Evolutionary conservation across 805 yeast species (phyloP), one percentile per base, ranked within the genome.

Genomic region (Starmera caribaea): DNA sequence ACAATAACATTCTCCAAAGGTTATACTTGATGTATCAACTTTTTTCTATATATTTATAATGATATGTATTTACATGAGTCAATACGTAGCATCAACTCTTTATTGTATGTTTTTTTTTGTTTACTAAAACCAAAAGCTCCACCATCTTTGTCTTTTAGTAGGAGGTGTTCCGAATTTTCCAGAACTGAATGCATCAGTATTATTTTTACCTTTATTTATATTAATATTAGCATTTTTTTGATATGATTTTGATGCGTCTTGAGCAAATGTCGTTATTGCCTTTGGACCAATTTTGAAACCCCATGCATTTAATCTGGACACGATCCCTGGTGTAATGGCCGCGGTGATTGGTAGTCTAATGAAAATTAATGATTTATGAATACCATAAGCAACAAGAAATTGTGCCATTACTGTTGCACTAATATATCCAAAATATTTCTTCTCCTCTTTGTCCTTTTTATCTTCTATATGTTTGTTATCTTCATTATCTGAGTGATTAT

Each of bases 311-410:
- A 90, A 69, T 36, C 65, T 55, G 38, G 60, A 66, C 5, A 87
- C 95, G 2, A 87, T 70, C 2, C 76, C 55, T 6, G 98, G 98
- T 0, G 97, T 88, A 11, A 89, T 72, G 3, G 95, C 95, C 0
- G 96, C 96, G 0, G 97, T 82, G 27, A 87, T 59, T 12, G 98
- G 98, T 5, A 92, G 65, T 45, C 98, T 73, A 33, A 92, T 72
- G 44, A 90, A 75, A 17, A 90, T 73, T 45, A 92, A 69, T 5
- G 89, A 75, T 63, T 92, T 92, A 66, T 92, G 97, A 35, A 92
- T 65, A 3, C 96, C 96, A 57, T 92, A 92, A 0, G 97, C 97
- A 38, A 92, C 73, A 11, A 84, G 79, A 49, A 87, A 76, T 59
- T 90, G 97, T 0, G 97, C 82, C 70, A 85, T 56, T 54, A 87